These are phyloP conservation scores for Colletotrichum sp. DNA, from an alignment of 2,329 filamentous ascomycete species.

Conservation along the genomic window DNA sequence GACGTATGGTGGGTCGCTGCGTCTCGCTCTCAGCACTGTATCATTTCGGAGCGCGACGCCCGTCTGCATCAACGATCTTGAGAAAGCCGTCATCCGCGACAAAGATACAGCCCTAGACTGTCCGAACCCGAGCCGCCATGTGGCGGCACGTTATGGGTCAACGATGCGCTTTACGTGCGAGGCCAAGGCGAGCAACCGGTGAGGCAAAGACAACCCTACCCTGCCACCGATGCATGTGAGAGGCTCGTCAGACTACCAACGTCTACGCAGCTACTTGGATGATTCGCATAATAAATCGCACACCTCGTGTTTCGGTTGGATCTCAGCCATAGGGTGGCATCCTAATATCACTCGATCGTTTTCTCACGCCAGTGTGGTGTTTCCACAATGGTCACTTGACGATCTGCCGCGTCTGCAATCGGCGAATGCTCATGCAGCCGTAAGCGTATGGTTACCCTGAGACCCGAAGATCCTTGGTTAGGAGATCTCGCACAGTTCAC, in stretches of 20 bases:
- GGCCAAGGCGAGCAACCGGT: not conserved
- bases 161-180: not conserved
- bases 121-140: not conserved
- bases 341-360: not conserved
- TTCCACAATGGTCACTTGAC: not conserved
- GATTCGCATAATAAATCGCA: not conserved
- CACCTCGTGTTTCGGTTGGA: not conserved
- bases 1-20: not conserved
- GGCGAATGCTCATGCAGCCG: not conserved
- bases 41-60: not conserved
- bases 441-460: conserved; percentile 1
- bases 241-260: not conserved
- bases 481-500: not conserved
- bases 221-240: not conserved
- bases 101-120: not conserved
- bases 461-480: not conserved
- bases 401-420: conserved; percentile 5
- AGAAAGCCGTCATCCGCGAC: not conserved
- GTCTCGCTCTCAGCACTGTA: not conserved
- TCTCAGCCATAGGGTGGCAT: not conserved
- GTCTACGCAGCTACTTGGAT: not conserved
- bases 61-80: not conserved
- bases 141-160: not conserved
- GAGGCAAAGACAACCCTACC: not conserved
- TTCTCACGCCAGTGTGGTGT: not conserved